phyloP scores from a whole-genome alignment of 225 moss, liverwort and hornwort genomes.

The Marchantia polymorpha region DNA sequence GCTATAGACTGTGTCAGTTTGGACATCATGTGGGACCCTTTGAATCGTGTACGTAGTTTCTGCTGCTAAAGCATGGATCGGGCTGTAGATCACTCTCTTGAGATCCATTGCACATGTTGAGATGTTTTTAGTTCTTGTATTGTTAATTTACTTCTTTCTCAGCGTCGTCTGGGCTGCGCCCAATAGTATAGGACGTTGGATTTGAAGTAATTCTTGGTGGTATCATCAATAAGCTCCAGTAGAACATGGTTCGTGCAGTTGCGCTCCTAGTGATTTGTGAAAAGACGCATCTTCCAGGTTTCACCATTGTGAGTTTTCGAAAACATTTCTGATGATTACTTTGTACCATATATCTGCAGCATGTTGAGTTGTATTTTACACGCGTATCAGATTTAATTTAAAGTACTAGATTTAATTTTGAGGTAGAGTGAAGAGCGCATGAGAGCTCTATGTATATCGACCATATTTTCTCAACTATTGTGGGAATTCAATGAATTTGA shows the following conservation, averaged over 20 bases:
- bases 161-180: not conserved
- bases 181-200: not conserved
- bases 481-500: no score
- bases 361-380: no score
- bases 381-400: not conserved
- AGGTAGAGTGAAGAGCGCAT: no score
- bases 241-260: no score
- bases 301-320: not conserved
- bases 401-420: no score
- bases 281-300: not conserved
- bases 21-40: not conserved
- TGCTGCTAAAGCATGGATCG: not conserved
- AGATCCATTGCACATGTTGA: not conserved
- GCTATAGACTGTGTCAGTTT: not conserved
- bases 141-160: not conserved
- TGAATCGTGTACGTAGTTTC: not conserved
- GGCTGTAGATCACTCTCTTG: not conserved
- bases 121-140: not conserved
- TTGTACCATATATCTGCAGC: not conserved
- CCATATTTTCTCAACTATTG: no score
- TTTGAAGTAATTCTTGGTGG: not conserved
- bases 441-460: no score
- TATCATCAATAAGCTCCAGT: not conserved
- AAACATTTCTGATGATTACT: not conserved
- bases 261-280: not conserved